Evolutionary conservation across 257 asterid genomes (phyloP), one percentile per base, ranked within the genome.

Genomic region (Solanum chiquidenum): DNA sequence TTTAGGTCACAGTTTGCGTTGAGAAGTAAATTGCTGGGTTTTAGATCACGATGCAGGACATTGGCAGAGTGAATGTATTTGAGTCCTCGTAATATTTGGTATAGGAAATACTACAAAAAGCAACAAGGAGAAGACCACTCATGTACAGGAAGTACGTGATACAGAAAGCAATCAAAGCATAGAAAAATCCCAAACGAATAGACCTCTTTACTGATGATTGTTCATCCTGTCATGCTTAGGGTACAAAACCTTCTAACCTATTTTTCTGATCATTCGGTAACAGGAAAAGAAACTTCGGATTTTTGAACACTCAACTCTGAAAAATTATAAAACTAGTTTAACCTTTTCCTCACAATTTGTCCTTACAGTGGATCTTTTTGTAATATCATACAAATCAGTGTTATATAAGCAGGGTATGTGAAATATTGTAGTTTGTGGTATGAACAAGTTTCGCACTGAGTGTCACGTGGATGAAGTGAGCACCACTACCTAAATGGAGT

Each of bases 1-100:
- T 97, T 97, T 72, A 97, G 91, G 88, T 95, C 99, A 68, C 99
- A 95, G 44, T 94, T 97, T 34, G 96, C 95, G 86, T 95, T 97
- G 76, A 97, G 95, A 74, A 97, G 91, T 91, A 97, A 88, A 88
- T 97, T 97, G 93, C 98, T 97, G 21, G 99, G 99, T 88, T 97
- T 97, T 87, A 97, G 91, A 87, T 97, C 99, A 88, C 99, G 99
- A 91, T 97, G 99, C 94, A 97, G 90, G 86, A 97, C 98, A 72
- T 92, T 91, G 62, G 99, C 99, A 14, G 99, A 97, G 88, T 97
- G 99, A 68, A 97, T 98, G 58, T 97, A 97, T 85, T 93, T 97
- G 9, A 97, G 98, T 83, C 99, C 99, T 75, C 99, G 94, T 83
- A 97, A 90, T 86, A 97, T 91, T 94, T 97, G 99, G 91, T 97